Percentiles rank a stretch among this genome's conserved stretches.
Conservation (phyloP, 352 stramenopile species). For the Peronospora destructor region DNA sequence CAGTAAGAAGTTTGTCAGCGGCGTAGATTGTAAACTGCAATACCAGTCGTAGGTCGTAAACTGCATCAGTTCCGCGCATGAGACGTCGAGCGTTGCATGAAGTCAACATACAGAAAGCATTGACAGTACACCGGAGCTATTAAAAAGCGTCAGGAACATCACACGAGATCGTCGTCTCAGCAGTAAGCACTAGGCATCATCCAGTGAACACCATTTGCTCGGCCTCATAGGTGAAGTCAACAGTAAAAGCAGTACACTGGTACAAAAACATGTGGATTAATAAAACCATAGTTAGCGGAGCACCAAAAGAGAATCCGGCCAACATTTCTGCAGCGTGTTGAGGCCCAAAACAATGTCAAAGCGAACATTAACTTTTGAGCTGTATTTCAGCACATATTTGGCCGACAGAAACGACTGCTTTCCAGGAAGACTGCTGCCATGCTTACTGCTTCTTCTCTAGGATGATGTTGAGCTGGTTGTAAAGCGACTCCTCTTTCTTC, state of each 20-base stretch:
- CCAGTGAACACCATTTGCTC: conserved; percentile 41
- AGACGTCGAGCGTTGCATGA: no score
- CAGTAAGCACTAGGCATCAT: no score
- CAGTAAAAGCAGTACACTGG: conserved; percentile 28
- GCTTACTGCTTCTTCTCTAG: conserved; percentile 65
- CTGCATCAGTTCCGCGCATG: no score
- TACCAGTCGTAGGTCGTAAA: no score
- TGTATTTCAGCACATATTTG: conserved; percentile 5
- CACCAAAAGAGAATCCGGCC: neutral
- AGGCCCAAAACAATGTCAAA: conserved; percentile 7
- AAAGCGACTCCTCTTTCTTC: conserved; percentile 77
- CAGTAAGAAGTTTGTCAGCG: no score
- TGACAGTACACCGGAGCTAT: no score
- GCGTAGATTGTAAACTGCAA: no score
- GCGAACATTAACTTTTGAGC: conserved; percentile 5
- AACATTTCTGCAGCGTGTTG: neutral
- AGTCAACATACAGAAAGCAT: no score
- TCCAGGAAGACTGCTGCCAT: neutral
- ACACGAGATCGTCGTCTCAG: no score
- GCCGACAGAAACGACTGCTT: neutral
- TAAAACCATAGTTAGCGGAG: conserved; percentile 19
- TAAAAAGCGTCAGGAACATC: no score
- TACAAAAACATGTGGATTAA: conserved; percentile 17
- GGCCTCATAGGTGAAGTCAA: conserved; percentile 43
- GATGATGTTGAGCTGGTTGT: conserved; percentile 84